Conservation (phyloP, 2,329 filamentous ascomycete species). For the Pseudocercospora eumusae region DNA sequence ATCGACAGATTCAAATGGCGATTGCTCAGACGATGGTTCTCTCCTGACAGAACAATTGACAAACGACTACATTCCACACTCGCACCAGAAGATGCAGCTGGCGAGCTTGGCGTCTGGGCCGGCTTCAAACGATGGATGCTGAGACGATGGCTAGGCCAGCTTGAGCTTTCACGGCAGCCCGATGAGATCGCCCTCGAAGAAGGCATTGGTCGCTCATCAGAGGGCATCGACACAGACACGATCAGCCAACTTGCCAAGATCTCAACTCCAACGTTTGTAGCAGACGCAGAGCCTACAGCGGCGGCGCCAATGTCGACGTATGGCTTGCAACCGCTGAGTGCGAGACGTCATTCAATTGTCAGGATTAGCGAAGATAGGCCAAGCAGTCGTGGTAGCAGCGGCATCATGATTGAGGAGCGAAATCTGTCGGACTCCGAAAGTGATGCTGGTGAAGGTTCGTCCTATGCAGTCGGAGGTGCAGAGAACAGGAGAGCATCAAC, state of each 20-base stretch:
- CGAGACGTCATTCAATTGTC: slow-evolving; percentile 7
- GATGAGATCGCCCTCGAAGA: slow-evolving; percentile 20
- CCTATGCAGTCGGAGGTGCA: neutral
- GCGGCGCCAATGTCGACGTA: slow-evolving; percentile 16
- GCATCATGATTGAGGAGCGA: slow-evolving; percentile 47
- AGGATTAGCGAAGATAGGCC: slow-evolving; percentile 39
- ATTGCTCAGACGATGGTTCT: slow-evolving; percentile 51
- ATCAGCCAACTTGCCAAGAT: slow-evolving; percentile 40
- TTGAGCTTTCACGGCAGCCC: slow-evolving; percentile 27
- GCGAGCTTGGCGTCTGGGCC: slow-evolving; percentile 45
- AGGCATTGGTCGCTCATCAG: slow-evolving; percentile 6
- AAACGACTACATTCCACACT: slow-evolving; percentile 36
- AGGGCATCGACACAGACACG: slow-evolving; percentile 32
- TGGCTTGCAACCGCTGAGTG: slow-evolving; percentile 22
- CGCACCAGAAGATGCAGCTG: slow-evolving; percentile 32
- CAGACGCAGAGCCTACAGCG: slow-evolving; percentile 40
- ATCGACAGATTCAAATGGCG: slow-evolving; percentile 51
- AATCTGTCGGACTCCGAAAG: slow-evolving; percentile 42
- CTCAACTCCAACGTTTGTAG: slow-evolving; percentile 42
- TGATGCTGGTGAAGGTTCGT: slow-evolving; percentile 33
- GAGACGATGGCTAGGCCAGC: slow-evolving; percentile 44
- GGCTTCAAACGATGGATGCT: slow-evolving; percentile 45
- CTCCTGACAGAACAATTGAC: slow-evolving; percentile 44
- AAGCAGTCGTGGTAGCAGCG: slow-evolving; percentile 37
- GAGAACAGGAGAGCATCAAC: slow-evolving; percentile 12